Percentiles rank a stretch among this genome's conserved stretches.
These are phyloP conservation scores for Rhododendron mucronatum DNA, from an alignment of 148 eudicot species.

Conservation along the genomic window DNA sequence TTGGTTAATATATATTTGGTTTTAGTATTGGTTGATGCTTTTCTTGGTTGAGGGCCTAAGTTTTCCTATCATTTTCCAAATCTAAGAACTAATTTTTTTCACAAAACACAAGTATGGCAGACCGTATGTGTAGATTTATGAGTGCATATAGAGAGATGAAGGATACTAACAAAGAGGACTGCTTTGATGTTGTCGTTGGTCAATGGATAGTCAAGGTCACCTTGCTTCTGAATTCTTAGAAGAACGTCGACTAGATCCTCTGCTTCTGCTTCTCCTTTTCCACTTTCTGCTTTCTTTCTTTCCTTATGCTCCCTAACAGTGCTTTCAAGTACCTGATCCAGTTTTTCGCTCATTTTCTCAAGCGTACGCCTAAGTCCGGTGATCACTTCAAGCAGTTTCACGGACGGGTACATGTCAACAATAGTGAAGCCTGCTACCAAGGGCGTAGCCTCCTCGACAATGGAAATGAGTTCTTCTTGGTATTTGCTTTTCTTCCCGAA, in stretches of 20 bases:
- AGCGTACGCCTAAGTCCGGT: constrained; percentile 10
- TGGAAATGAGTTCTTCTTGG: constrained; percentile 15
- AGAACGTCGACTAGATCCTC: constrained; percentile 6
- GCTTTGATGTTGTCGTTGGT: constrained; percentile 27
- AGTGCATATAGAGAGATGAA: neutral
- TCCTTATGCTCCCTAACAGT: constrained; percentile 16
- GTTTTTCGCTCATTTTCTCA: neutral
- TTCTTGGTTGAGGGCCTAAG: neutral
- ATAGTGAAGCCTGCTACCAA: constrained; percentile 15
- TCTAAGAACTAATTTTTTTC: neutral
- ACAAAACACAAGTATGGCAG: neutral
- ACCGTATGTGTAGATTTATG: neutral
- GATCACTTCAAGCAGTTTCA: constrained; percentile 11
- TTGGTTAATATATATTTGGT: neutral
- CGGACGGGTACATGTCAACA: constrained; percentile 26
- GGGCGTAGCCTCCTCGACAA: neutral
- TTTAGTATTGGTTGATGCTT: no score
- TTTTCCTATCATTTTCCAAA: neutral
- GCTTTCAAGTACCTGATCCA: constrained; percentile 16
- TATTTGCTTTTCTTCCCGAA: constrained; percentile 7
- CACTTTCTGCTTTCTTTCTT: neutral
- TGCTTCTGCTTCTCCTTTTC: neutral
- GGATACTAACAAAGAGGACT: constrained; percentile 22
- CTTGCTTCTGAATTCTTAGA: constrained; percentile 1
- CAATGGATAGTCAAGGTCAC: neutral